Evolutionary conservation across 768 basidiomycete species (phyloP).

Genomic region (Amanita pseudoporphyria): DNA sequence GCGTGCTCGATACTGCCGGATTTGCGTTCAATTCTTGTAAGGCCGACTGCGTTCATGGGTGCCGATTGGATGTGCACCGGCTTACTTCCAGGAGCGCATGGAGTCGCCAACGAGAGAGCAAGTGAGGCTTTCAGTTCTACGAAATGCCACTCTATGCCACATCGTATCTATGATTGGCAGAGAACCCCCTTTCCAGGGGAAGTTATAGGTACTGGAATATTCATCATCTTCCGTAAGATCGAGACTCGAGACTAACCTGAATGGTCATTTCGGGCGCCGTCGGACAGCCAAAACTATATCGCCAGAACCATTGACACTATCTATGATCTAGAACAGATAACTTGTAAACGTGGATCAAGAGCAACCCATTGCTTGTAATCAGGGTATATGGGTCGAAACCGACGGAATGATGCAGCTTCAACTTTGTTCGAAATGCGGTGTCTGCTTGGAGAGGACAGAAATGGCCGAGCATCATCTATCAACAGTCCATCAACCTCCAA

Average conservation of each 20-base stretch:
- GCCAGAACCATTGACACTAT: not conserved
- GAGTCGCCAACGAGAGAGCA: not conserved
- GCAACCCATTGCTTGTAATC: slow-evolving; percentile 11
- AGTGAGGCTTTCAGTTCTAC: not conserved
- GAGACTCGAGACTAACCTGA: no score
- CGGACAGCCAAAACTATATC: not conserved
- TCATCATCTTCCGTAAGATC: no score
- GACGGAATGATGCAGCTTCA: not conserved
- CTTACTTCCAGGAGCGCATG: not conserved
- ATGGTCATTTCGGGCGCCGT: no score
- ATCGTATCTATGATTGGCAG: not conserved
- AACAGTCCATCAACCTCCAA: not conserved
- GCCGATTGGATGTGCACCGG: not conserved
- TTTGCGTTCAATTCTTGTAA: not conserved
- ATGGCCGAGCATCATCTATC: not conserved
- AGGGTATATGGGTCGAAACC: slow-evolving; percentile 12
- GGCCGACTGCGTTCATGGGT: not conserved
- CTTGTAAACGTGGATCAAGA: slow-evolving; percentile 4
- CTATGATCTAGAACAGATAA: not conserved
- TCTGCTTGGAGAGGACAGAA: not conserved
- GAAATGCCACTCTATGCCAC: not conserved
- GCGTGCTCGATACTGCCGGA: not conserved
- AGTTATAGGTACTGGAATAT: no score
- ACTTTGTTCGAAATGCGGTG: not conserved
- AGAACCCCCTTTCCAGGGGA: not conserved